Evolutionary conservation across 2,329 filamentous ascomycete species (phyloP), one percentile per base, ranked within the genome.

Genomic region (Chrysosporium keratinophilum): DNA sequence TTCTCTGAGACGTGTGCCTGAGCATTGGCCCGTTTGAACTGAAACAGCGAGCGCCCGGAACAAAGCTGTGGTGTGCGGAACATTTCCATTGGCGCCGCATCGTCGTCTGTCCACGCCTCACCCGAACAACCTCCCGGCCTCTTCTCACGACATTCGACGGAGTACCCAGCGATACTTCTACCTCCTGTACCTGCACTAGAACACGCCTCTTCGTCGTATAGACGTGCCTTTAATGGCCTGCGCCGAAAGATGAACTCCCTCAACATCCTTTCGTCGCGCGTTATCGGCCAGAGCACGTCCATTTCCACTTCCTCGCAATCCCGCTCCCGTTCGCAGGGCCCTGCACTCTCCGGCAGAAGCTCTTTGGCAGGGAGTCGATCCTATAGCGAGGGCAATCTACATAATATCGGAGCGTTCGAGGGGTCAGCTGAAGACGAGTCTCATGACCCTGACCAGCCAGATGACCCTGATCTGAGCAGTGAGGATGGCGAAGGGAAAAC

Each of bases 231-330:
- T 68, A 67, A 77, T 77, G 75, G 72, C 74, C 67, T 65, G 61
- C 61, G 64, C 67, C 71, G 72, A 76, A 87, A 79, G 74, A 96
- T 96, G 91, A 96, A 96, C 83, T 95, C 90, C 65, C 78, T 95
- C 76, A 95, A 93, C 75, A 88, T 95, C 70, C 82, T 96, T 70
- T 93, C 88, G 66, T 83, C 87, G 69, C 84, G 86, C 74, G 87
- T 90, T 69, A 80, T 83, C 66, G 79, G 80, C 66, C 76, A 75
- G 66, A 77, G 78, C 59, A 74, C 78, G 60, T n/a, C 52, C 10
- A 73, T 74, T n/a, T 65, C 62, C 54, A 14, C 50, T 23, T 73
- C 74, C 17, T 64, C 61, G 53, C 66, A 62, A 55, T 66, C 71
- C 55, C 76, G 78, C 59, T 76, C 77, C 57, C 76, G 78, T 62